These are phyloP conservation scores for Carex littledalei DNA, from an alignment of 176 grass and related monocot genomes.

Conservation along the genomic window DNA sequence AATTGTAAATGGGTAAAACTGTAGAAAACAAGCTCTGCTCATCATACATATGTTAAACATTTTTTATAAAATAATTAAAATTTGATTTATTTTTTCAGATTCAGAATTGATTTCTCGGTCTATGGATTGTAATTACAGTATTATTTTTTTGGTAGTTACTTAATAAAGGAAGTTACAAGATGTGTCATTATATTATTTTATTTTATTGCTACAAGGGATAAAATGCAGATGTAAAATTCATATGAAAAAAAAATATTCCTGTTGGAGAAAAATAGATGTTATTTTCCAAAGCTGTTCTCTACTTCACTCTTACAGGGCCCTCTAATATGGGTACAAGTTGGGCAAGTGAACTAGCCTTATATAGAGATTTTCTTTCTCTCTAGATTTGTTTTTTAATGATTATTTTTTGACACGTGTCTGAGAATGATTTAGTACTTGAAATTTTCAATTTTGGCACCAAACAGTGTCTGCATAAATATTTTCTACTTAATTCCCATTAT, in stretches of 20 bases:
- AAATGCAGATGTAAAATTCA: not conserved
- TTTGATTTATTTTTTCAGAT: not conserved
- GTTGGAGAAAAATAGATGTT: not conserved
- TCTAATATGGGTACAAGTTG: not conserved
- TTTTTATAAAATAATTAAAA: too few relatives aligned
- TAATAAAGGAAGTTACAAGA: not conserved
- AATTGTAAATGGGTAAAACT: too few relatives aligned
- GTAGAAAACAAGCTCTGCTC: too few relatives aligned
- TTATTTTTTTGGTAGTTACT: not conserved
- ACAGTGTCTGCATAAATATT: conserved; percentile 7
- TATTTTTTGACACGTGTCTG: conserved; percentile 13
- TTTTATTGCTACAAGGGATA: not conserved
- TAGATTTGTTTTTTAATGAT: conserved; percentile 21
- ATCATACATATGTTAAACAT: too few relatives aligned
- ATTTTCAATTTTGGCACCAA: conserved; percentile 15
- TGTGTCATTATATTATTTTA: not conserved
- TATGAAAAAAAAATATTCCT: not conserved
- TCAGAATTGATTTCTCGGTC: not conserved
- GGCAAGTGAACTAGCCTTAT: not conserved
- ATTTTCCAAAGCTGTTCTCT: not conserved
- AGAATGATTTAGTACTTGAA: conserved; percentile 12
- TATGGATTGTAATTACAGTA: not conserved
- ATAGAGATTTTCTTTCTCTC: not conserved
- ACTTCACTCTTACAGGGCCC: not conserved
- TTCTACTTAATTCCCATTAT: not conserved